phyloP scores from a whole-genome alignment of 208 protist species.

The Wallacemonas sp. region DNA sequence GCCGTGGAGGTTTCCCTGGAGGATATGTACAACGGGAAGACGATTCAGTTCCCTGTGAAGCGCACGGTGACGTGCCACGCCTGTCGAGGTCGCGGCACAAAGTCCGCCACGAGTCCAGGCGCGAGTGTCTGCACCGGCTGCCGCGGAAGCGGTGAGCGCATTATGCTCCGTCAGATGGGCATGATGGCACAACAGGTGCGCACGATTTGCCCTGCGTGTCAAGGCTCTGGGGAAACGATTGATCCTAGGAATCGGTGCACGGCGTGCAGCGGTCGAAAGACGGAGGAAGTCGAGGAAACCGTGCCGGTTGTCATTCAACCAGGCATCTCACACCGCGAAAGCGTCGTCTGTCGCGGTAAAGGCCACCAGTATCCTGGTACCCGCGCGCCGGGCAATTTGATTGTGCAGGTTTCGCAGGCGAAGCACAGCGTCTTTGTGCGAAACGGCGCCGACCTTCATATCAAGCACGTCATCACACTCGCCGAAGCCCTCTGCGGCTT shows the following conservation, averaged over 20 bases:
- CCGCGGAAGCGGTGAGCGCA: slow-evolving; percentile 86
- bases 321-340: slow-evolving; percentile 63
- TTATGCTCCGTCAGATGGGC: slow-evolving; percentile 93
- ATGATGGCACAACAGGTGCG: slow-evolving; percentile 96
- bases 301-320: slow-evolving; percentile 47
- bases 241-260: slow-evolving; percentile 89
- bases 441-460: slow-evolving; percentile 90
- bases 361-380: slow-evolving; percentile 42
- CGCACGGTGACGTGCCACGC: slow-evolving; percentile 51
- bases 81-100: slow-evolving; percentile 67
- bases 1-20: slow-evolving; percentile 66
- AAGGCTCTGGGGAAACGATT: slow-evolving; percentile 86
- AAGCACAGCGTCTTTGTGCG: slow-evolving; percentile 93
- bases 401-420: slow-evolving; percentile 94
- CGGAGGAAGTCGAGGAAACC: slow-evolving; percentile 71
- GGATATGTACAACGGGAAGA: slow-evolving; percentile 84
- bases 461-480: slow-evolving; percentile 90
- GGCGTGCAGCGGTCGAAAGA: slow-evolving; percentile 91
- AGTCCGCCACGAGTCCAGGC: slow-evolving; percentile 17
- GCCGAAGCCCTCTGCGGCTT: slow-evolving; percentile 94
- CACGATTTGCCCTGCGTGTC: slow-evolving; percentile 87
- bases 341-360: slow-evolving; percentile 48
- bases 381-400: slow-evolving; percentile 90
- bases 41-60: slow-evolving; percentile 36
- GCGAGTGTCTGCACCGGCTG: slow-evolving; percentile 78